phyloP scores from a whole-genome alignment of 768 basidiomycete genomes.

The Mycena metata region DNA sequence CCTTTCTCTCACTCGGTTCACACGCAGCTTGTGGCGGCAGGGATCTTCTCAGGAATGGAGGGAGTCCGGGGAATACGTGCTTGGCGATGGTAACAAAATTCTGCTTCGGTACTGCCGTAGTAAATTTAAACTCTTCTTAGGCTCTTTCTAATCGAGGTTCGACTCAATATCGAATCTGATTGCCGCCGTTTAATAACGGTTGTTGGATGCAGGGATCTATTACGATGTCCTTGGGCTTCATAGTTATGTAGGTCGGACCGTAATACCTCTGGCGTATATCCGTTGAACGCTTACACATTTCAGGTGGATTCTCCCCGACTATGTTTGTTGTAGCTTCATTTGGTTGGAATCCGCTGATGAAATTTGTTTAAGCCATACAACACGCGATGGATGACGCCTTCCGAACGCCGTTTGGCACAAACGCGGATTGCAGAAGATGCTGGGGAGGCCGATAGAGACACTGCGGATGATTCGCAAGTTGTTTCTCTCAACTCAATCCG shows the following conservation, averaged over 20 bases:
- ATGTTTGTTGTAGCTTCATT: constrained; percentile 51
- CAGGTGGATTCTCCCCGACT: constrained; percentile 72
- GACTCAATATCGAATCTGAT: not conserved
- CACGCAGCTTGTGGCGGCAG: constrained; percentile 74
- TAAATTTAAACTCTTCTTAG: constrained; percentile 48
- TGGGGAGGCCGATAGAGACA: constrained; percentile 74
- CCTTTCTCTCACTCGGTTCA: constrained; percentile 2
- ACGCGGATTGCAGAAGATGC: constrained; percentile 75
- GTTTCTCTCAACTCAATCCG: too few species aligned
- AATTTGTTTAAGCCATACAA: constrained; percentile 62
- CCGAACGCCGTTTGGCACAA: constrained; percentile 69
- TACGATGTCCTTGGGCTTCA: constrained; percentile 70
- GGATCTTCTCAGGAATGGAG: constrained; percentile 78
- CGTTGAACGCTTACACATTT: not conserved
- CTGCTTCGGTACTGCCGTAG: constrained; percentile 1
- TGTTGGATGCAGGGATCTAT: constrained; percentile 64
- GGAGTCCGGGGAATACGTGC: constrained; percentile 74
- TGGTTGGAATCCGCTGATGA: not conserved
- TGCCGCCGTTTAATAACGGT: constrained; percentile 8
- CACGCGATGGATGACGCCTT: constrained; percentile 66
- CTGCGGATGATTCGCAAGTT: constrained; percentile 66
- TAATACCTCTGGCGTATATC: not conserved
- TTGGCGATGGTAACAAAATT: constrained; percentile 69
- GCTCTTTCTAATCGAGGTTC: constrained; percentile 78
- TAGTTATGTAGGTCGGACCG: constrained; percentile 59